These are phyloP conservation scores for Didymella exigua DNA, from an alignment of 2,329 filamentous ascomycete species.

Conservation along the genomic window DNA sequence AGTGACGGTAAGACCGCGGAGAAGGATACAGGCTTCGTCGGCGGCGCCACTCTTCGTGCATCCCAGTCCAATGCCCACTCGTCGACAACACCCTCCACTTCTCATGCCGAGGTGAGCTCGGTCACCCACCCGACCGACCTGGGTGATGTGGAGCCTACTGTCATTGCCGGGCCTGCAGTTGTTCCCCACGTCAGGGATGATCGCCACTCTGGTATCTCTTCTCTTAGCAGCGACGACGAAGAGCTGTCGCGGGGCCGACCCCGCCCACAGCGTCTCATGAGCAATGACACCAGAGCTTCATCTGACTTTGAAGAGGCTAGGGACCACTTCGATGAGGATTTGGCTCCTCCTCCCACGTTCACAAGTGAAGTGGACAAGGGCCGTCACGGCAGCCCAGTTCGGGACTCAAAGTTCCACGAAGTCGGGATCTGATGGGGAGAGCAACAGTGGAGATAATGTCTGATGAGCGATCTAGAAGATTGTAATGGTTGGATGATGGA, in stretches of 20 bases:
- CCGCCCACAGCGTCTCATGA: conserved; percentile 26
- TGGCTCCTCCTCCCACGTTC: conserved; percentile 50
- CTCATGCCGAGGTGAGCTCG: conserved; percentile 14
- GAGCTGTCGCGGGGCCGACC: conserved; percentile 28
- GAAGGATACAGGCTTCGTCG: conserved; percentile 49
- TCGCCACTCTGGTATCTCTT: conserved; percentile 42
- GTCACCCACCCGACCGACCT: conserved; percentile 19
- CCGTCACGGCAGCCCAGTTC: conserved; percentile 37
- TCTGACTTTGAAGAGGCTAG: conserved; percentile 60
- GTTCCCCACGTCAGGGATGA: conserved; percentile 19
- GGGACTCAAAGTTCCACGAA: conserved; percentile 45
- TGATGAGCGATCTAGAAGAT: conserved; percentile 1
- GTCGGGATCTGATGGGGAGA: conserved; percentile 30
- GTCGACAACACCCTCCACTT: conserved; percentile 6
- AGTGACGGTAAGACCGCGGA: conserved; percentile 24
- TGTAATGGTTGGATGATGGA: conserved; percentile 8
- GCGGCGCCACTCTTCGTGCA: conserved; percentile 49
- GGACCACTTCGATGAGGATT: conserved; percentile 56
- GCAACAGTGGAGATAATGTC: neutral
- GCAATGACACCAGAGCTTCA: conserved; percentile 42
- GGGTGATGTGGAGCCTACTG: conserved; percentile 22
- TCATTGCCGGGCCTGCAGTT: conserved; percentile 16
- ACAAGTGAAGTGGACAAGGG: conserved; percentile 30
- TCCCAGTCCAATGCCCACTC: conserved; percentile 28
- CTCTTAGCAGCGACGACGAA: conserved; percentile 35